phyloP scores from a whole-genome alignment of 768 basidiomycete species.

The Hericium rajendrae region DNA sequence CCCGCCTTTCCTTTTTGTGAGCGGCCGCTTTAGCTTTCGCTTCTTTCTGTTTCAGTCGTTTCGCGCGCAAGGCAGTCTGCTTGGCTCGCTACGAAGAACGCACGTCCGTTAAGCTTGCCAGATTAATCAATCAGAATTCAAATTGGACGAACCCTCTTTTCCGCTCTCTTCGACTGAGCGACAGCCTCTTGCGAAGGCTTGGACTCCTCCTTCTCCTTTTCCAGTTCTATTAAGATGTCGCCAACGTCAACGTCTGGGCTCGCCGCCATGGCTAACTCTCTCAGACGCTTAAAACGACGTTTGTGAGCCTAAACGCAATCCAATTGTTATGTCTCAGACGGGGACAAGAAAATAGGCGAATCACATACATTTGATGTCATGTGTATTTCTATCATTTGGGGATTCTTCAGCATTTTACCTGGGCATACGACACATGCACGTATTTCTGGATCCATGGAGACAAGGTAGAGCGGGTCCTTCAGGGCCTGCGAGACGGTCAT shows the following conservation, averaged over 20 bases:
- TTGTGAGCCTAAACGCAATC: constrained; percentile 43
- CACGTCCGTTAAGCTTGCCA: neutral
- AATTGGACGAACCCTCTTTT: constrained; percentile 42
- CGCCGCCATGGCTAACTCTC: constrained; percentile 27
- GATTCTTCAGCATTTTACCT: constrained; percentile 58
- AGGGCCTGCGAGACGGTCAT: constrained; percentile 54
- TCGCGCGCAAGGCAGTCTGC: constrained; percentile 33
- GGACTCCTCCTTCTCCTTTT: neutral
- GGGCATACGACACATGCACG: constrained; percentile 63
- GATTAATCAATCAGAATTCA: neutral
- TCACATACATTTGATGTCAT: constrained; percentile 52
- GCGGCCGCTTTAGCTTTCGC: constrained; percentile 30
- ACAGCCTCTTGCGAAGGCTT: constrained; percentile 2
- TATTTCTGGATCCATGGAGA: constrained; percentile 44
- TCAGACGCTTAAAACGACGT: constrained; percentile 48
- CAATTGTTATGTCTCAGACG: neutral
- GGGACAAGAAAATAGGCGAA: constrained; percentile 4
- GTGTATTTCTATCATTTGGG: constrained; percentile 47
- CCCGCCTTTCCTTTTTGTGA: constrained; percentile 13
- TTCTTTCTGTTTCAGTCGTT: constrained; percentile 39
- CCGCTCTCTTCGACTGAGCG: constrained; percentile 44
- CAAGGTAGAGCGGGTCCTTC: constrained; percentile 50
- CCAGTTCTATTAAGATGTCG: constrained; percentile 24
- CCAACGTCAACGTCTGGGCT: constrained; percentile 40
- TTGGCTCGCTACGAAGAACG: constrained; percentile 34